These are phyloP conservation scores for Tolypocladium sp. DNA, from an alignment of 2,329 filamentous ascomycete species.

Conservation along the genomic window DNA sequence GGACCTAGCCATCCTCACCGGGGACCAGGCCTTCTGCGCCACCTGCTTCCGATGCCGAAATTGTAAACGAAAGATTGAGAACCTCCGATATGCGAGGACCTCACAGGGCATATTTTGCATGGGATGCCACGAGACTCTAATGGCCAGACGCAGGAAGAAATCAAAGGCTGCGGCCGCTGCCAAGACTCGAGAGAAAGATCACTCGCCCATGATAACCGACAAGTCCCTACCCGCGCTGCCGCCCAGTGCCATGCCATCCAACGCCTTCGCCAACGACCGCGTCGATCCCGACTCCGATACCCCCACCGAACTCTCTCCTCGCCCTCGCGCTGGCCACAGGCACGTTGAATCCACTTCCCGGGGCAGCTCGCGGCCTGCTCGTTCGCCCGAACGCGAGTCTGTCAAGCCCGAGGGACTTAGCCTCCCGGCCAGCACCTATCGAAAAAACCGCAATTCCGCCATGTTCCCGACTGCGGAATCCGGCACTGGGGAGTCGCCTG, in stretches of 20 bases:
- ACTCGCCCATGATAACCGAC: slow-evolving; percentile 64
- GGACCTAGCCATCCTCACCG: slow-evolving; percentile 91
- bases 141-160: slow-evolving; percentile 85
- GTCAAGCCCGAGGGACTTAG: slow-evolving; percentile 49
- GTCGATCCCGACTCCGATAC: slow-evolving; percentile 54
- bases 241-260: slow-evolving; percentile 57
- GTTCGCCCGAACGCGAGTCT: slow-evolving; percentile 46
- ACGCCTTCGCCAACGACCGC: slow-evolving; percentile 52
- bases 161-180: slow-evolving; percentile 56
- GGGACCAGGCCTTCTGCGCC: slow-evolving; percentile 95
- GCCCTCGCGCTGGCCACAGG: slow-evolving; percentile 42
- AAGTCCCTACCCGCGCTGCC: slow-evolving; percentile 91
- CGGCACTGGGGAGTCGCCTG: slow-evolving; percentile 43
- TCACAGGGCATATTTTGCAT: slow-evolving; percentile 99
- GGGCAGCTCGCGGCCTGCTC: slow-evolving; percentile 40
- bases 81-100: slow-evolving; percentile 91
- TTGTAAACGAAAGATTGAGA: slow-evolving; percentile 98
- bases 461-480: slow-evolving; percentile 43
- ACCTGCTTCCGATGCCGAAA: slow-evolving; percentile 96
- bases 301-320: slow-evolving; percentile 60
- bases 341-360: slow-evolving; percentile 47
- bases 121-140: slow-evolving; percentile 94
- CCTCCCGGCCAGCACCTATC: slow-evolving; percentile 67
- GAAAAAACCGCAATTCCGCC: slow-evolving; percentile 66
- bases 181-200: slow-evolving; percentile 51